Conservation (phyloP, 345 rosid species). For the Limnanthes douglasii region DNA sequence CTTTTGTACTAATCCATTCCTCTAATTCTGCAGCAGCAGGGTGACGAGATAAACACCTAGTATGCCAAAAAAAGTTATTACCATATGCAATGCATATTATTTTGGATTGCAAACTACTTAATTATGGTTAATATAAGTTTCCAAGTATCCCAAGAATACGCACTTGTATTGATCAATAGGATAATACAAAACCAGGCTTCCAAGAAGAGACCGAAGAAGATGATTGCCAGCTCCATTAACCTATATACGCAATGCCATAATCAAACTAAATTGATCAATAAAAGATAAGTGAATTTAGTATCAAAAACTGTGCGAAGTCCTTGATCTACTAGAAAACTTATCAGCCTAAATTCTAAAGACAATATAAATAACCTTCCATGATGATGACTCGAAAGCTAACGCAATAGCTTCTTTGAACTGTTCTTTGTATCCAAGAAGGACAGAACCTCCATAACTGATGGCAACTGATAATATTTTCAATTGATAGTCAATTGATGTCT, state of each 20-base stretch:
- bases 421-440: slow-evolving; percentile 65
- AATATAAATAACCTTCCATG: slow-evolving; percentile 93
- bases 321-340: no score
- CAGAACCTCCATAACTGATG: slow-evolving; percentile 76
- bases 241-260: slow-evolving; percentile 26
- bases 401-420: slow-evolving; percentile 58
- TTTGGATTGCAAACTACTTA: no score
- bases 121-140: no score
- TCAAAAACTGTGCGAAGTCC: no score
- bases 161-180: slow-evolving; percentile 88
- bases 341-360: no score
- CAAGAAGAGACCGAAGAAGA: slow-evolving; percentile 80
- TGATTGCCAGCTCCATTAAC: slow-evolving; percentile 95
- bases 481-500: slow-evolving; percentile 86
- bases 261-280: no score
- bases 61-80: slow-evolving; percentile 14
- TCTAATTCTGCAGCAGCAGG: slow-evolving; percentile 74
- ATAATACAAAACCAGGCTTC: slow-evolving; percentile 81
- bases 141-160: no score
- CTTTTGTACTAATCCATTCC: slow-evolving; percentile 91
- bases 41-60: slow-evolving; percentile 59
- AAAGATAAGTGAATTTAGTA: no score
- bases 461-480: slow-evolving; percentile 79
- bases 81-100: no score
- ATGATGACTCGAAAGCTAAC: slow-evolving; percentile 81